phyloP scores from a whole-genome alignment of 805 yeast species.

The Danielozyma ontarioensis region DNA sequence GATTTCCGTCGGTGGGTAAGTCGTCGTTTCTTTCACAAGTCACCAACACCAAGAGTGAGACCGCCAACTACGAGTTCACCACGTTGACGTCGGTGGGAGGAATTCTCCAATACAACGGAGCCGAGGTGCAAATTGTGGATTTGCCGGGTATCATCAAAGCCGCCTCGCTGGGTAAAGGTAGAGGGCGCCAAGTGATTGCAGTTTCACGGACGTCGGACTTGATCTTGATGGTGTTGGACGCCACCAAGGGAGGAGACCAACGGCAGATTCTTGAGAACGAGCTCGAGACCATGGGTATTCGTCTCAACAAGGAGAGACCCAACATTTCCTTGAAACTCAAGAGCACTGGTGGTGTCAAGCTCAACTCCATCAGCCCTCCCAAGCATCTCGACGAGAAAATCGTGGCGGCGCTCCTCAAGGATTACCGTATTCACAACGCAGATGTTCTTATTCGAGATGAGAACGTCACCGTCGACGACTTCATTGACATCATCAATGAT shows the following conservation, averaged over 20 bases:
- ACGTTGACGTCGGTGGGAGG: constrained; percentile 97
- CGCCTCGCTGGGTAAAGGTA: constrained; percentile 94
- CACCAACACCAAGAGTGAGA: constrained; percentile 90
- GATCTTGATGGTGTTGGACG: constrained; percentile 89
- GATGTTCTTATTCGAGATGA: constrained; percentile 90
- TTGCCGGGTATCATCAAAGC: constrained; percentile 96
- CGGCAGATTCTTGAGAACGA: constrained; percentile 82
- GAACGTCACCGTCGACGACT: constrained; percentile 84
- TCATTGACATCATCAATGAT: constrained; percentile 84
- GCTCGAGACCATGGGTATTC: constrained; percentile 88
- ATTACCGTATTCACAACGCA: constrained; percentile 87
- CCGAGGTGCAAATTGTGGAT: constrained; percentile 96
- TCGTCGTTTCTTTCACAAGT: constrained; percentile 85
- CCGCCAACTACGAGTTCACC: constrained; percentile 93
- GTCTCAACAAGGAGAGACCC: constrained; percentile 79
- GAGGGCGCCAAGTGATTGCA: constrained; percentile 95
- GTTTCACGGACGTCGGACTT: constrained; percentile 94
- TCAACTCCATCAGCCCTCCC: constrained; percentile 78
- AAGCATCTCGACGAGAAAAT: constrained; percentile 76
- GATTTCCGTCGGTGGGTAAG: constrained; percentile 97
- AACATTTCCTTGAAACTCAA: constrained; percentile 70
- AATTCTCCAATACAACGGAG: constrained; percentile 90
- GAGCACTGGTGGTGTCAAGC: constrained; percentile 87
- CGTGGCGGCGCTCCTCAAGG: constrained; percentile 71
- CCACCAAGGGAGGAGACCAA: constrained; percentile 90